Evolutionary conservation across 345 rosid genomes (phyloP), one percentile per base, ranked within the genome.

Genomic region (Tarenaya hassleriana): DNA sequence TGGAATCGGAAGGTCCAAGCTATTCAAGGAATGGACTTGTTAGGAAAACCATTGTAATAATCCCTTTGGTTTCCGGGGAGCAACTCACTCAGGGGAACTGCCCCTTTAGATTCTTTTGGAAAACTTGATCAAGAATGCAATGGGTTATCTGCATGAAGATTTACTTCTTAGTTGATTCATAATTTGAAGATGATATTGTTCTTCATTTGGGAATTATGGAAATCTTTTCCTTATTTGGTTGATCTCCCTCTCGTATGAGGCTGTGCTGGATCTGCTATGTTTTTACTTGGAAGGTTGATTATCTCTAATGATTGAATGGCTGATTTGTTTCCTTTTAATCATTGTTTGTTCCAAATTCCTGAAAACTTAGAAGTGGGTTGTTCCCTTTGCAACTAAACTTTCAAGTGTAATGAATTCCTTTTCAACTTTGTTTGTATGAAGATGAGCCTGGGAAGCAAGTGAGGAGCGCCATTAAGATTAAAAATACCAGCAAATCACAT

Each of bases 361-460:
- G 20, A 63, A 41, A 19, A 24, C 2, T 24, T 41, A 19, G 33
- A 20, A 16, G 27, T 34, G 38, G 3, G 15, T n/a, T 52, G 0
- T 27, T 34, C 31, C 5, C 2, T 1, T 8, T 64, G 1, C 9
- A 43, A 1, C 31, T 38, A 56, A 20, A 35, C 15, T 8, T 16
- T 3, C 9, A 7, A 8, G 41, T 43, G 18, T 37, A 44, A 8
- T 53, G 40, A 67, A 18, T 60, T 47, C 7, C 20, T 16, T 53
- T 47, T 11, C 27, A 21, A 3, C 29, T 56, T 56, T 43, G n/a
- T n/a, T n/a, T n/a, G 42, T 67, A 60, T 74, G 47, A 55, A 94
- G 99, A 88, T 73, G 99, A 94, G 77, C 86, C 97, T 61, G 99
- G 97, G 58, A 94, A 94, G 83, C 99, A 94, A 67, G 97, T 76